Percentiles rank a stretch among this genome's conserved stretches.
phyloP scores from a whole-genome alignment of 441 rosid genomes.

The Melastoma candidum region DNA sequence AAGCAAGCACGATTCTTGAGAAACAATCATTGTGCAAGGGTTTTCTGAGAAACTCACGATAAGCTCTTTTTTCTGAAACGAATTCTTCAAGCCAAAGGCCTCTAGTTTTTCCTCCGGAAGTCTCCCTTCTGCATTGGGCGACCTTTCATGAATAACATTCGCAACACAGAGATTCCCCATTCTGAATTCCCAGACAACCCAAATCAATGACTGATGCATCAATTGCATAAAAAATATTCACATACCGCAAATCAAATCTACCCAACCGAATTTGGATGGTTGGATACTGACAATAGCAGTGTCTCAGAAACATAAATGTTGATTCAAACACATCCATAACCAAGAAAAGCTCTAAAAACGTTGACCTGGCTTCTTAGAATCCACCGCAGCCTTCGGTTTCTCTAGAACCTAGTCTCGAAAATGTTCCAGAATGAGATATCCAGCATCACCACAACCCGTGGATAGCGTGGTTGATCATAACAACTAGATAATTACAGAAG shows the following conservation, averaged over 20 bases:
- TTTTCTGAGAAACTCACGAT: slow-evolving; percentile 42
- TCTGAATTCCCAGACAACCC: not conserved
- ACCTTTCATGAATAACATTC: slow-evolving; percentile 26
- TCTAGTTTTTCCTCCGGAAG: slow-evolving; percentile 64
- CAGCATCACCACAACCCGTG: slow-evolving; percentile 3
- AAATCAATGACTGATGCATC: not conserved
- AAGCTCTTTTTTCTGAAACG: slow-evolving; percentile 73
- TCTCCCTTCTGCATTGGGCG: slow-evolving; percentile 76
- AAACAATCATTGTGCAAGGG: no score
- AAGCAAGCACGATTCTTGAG: no score
- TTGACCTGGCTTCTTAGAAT: slow-evolving; percentile 52
- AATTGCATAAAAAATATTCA: slow-evolving; percentile 1
- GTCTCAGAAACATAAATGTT: slow-evolving; percentile 19
- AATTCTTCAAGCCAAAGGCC: slow-evolving; percentile 62
- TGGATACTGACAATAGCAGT: slow-evolving; percentile 50
- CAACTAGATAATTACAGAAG: no score
- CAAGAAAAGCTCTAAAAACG: slow-evolving; percentile 1
- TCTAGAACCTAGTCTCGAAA: slow-evolving; percentile 52
- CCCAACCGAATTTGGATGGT: slow-evolving; percentile 55
- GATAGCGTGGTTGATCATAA: not conserved
- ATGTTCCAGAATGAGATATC: slow-evolving; percentile 26
- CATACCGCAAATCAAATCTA: slow-evolving; percentile 70
- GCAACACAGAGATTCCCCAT: not conserved
- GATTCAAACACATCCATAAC: slow-evolving; percentile 7
- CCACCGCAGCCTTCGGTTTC: slow-evolving; percentile 70